phyloP scores from a whole-genome alignment of 2,329 filamentous ascomycete species.

The Pleoardoris graminearum region DNA sequence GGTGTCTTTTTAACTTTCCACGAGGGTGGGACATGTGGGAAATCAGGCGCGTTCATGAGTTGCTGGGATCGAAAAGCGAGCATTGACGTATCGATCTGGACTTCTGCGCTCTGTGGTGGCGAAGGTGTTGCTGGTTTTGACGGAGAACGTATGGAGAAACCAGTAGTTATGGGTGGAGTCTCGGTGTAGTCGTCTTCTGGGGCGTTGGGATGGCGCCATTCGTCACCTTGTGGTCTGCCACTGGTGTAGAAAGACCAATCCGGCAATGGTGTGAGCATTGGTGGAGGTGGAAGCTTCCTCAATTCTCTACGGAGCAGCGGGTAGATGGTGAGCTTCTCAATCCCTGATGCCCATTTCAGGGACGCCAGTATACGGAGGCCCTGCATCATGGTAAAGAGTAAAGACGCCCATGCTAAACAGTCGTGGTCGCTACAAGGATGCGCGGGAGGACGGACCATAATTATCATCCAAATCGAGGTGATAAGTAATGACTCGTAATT shows the following conservation, averaged over 20 bases:
- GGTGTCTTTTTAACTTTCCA: slow-evolving; percentile 10
- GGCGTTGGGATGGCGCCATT: slow-evolving; percentile 31
- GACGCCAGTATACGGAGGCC: slow-evolving; percentile 35
- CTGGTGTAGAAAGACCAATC: slow-evolving; percentile 19
- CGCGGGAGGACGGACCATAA: slow-evolving; percentile 24
- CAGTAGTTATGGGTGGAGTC: neutral
- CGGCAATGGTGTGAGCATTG: slow-evolving; percentile 14
- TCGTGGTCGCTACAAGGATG: slow-evolving; percentile 15
- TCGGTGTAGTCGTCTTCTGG: slow-evolving; percentile 15
- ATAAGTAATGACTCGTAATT: slow-evolving; percentile 39
- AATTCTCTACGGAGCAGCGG: slow-evolving; percentile 36
- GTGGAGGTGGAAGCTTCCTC: slow-evolving; percentile 33
- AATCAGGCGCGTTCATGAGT: slow-evolving; percentile 7
- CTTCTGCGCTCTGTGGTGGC: slow-evolving; percentile 4
- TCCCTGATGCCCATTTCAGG: slow-evolving; percentile 35
- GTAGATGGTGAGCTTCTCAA: slow-evolving; percentile 37
- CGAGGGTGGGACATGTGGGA: slow-evolving; percentile 5
- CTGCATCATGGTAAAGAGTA: slow-evolving; percentile 35
- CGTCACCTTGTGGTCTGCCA: slow-evolving; percentile 18
- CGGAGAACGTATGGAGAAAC: slow-evolving; percentile 1
- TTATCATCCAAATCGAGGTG: slow-evolving; percentile 29
- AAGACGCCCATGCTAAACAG: slow-evolving; percentile 29
- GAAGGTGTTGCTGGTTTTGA: neutral
- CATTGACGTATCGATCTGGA: slow-evolving; percentile 10
- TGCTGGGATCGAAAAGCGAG: slow-evolving; percentile 9